Evolutionary conservation across 2,329 filamentous ascomycete species (phyloP).

Genomic region (Cercospora sp.): DNA sequence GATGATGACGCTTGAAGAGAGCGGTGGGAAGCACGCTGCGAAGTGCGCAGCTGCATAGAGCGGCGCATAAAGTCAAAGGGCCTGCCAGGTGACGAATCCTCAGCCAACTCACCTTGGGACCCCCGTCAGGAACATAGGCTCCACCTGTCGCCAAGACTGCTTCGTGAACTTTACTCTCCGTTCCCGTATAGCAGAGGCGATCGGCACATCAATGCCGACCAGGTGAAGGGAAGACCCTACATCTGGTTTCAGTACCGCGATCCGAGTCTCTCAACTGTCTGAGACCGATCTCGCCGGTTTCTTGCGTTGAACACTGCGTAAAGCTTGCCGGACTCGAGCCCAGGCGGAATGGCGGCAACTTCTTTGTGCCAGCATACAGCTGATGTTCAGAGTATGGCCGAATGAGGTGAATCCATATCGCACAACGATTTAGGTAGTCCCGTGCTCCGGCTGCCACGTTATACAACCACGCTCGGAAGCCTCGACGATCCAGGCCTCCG

Average conservation of each 20-base stretch:
- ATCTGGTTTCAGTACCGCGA: not conserved
- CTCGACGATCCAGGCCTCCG: not conserved
- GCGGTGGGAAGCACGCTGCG: not conserved
- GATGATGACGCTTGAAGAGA: conserved; percentile 3
- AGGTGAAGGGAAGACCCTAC: not conserved
- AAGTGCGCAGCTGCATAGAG: not conserved
- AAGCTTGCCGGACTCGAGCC: not conserved
- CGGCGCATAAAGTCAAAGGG: not conserved
- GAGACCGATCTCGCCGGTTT: not conserved
- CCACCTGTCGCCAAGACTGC: not conserved
- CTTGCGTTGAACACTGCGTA: not conserved
- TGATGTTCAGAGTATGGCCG: not conserved
- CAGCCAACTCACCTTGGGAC: not conserved
- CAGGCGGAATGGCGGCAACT: not conserved
- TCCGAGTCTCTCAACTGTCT: not conserved
- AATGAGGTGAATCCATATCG: not conserved
- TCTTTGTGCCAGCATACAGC: not conserved
- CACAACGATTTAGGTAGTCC: not conserved
- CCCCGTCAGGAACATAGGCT: not conserved
- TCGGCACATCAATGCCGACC: not conserved
- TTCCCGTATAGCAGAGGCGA: not conserved
- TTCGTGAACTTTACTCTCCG: not conserved
- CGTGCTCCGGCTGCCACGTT: not conserved
- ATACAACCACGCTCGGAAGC: not conserved
- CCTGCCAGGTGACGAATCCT: not conserved